Evolutionary conservation across 2,329 filamentous ascomycete genomes (phyloP), one percentile per base, ranked within the genome.

Genomic region (Cladosporium sp.): DNA sequence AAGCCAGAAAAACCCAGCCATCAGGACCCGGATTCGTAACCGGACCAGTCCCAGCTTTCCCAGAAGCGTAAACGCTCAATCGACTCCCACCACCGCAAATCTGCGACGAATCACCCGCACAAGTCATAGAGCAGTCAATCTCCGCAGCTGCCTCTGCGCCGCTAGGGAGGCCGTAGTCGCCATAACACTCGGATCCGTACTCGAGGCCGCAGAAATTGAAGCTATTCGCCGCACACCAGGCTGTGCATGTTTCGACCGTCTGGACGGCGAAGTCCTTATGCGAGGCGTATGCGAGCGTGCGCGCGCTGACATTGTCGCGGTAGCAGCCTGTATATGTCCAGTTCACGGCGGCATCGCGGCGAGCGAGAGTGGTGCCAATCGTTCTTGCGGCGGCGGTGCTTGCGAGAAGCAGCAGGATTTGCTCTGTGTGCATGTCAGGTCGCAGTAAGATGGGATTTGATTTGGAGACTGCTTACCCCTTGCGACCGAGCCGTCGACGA

Each of bases 131-230:
- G 47, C 54, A 56, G 17, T 56, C 54, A 8, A 42, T 43, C 39
- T 63, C 60, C 22, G 22, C 22, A 19, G 20, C 48, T 6, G 57
- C 54, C 51, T 58, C 7, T 58, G 43, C 17, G 39, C 45, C 41
- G 49, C 45, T 18, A 18, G 36, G 13, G 19, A 24, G 24, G 24
- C 29, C 32, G 61, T 48, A 22, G 40, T 36, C 62, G 55, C 65
- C 67, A 55, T 58, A 67, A 53, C 64, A 66, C 54, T 68, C 57
- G 11, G 53, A 54, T 15, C 54, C 53, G 52, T 63, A 68, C 49
- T 68, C 65, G 1, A 64, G 44, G 27, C 64, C 66, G 43, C 61
- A 63, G 53, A 64, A 65, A 19, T 55, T 57, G 52, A 57, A 68
- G 7, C 58, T 53, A n/a, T 51, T 54, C 36, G 38, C 27, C 8